phyloP scores from a whole-genome alignment of 2,329 filamentous ascomycete genomes.

The Penicillium polonicum region DNA sequence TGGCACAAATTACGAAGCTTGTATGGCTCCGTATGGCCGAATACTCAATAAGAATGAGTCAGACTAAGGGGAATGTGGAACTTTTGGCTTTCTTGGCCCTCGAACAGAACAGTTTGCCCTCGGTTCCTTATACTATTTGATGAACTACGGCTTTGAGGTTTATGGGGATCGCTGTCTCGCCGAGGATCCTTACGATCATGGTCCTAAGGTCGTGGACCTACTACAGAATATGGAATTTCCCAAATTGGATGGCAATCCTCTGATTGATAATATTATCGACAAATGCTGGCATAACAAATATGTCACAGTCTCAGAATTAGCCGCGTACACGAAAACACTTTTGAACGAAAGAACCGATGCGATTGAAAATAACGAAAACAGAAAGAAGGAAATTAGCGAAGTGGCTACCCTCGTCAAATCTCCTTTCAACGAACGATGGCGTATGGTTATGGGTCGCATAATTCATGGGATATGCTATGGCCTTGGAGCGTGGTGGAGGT shows the following conservation, averaged over 20 bases:
- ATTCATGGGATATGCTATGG: too few species aligned
- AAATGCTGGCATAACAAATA: conserved; percentile 28
- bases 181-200: conserved; percentile 26
- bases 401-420: not conserved
- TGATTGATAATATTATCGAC: conserved; percentile 27
- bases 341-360: not conserved
- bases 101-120: conserved; percentile 36
- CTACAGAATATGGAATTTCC: conserved; percentile 28
- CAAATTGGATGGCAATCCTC: conserved; percentile 22
- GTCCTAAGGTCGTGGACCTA: conserved; percentile 22
- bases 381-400: not conserved
- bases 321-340: conserved; percentile 12
- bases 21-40: conserved; percentile 27
- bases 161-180: conserved; percentile 29
- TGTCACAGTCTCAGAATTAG: conserved; percentile 20
- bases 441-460: too few species aligned
- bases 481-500: too few species aligned
- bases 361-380: not conserved
- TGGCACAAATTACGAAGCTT: conserved; percentile 27
- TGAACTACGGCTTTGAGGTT: conserved; percentile 35
- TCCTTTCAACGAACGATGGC: too few species aligned
- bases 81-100: conserved; percentile 25
- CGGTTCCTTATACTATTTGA: conserved; percentile 33
- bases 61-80: conserved; percentile 20
- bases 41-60: conserved; percentile 23